Base-by-base conservation (phyloP, 768 basidiomycete species). In the Suillus placidus region DNA sequence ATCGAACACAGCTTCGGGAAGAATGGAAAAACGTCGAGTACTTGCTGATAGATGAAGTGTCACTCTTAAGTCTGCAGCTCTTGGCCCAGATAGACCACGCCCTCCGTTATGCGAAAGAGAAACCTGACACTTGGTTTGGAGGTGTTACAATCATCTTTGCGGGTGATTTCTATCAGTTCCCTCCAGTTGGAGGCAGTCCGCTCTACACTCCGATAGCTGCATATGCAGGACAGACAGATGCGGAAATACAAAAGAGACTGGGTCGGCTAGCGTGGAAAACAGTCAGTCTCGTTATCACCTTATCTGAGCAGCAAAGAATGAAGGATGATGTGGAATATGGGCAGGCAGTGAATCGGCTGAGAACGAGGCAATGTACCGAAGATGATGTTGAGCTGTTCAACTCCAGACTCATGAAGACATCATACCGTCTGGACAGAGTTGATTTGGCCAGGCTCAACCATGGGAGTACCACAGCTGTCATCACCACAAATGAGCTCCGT, bases 161-260 rank as follows among this genome's bases (percentile, higher is more conserved):
- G 1, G 79, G 79, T 14, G 79, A 79, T 62, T 75, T 78, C 34
- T 74, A 58, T 54, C 79, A 79, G 26, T 77, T 68, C 64, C 75
- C 75, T 2, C 79, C 79, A 20, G 73, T 78, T 0, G 58, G 63
- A 4, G 77, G 75, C 0, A 66, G 42, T 12, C 67, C 78, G 7
- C 38, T 80, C 14, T 79, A 76, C 52, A 32, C 32, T 0, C 71
- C 77, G 4, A 74, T 77, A 1, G 13, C 52, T 5, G 37, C 34
- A 0, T 64, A 69, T 54, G 37, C 66, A 3, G 38, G 66, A 0
- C n/a, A 37, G 13, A 62, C 13, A 10, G 47, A 62, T 14, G 7
- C 0, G 2, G 62, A 62, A 20, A 9, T 62, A 7, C 20, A n/a
- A 6, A 62, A 49, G 20, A 49, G 62, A 38, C 23, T 62, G 4